Percentiles rank a stretch among this genome's conserved stretches.
Evolutionary conservation across 768 basidiomycete genomes (phyloP).

Genomic region (Phaeotremella skinneri): DNA sequence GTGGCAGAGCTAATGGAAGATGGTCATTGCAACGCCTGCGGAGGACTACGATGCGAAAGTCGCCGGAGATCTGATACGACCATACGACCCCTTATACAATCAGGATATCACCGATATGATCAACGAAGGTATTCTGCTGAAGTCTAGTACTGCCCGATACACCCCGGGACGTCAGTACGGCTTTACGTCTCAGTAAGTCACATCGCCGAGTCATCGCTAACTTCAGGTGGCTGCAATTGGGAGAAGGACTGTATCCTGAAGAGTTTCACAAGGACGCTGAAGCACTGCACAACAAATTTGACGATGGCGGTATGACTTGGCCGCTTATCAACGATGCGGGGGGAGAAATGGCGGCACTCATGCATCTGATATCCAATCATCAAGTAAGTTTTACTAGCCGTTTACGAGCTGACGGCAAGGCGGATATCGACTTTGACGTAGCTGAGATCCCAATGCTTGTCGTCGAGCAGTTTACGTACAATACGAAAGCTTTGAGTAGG

Average conservation of each 20-base stretch:
- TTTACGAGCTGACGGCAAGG: conserved; percentile 53
- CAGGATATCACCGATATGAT: conserved; percentile 63
- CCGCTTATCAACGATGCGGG: conserved; percentile 67
- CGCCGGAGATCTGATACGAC: conserved; percentile 62
- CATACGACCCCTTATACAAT: conserved; percentile 57
- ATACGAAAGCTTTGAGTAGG: conserved; percentile 35
- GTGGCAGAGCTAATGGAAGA: conserved; percentile 54
- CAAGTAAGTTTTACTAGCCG: conserved; percentile 56
- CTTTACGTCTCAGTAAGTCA: conserved; percentile 52
- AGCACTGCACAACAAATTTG: conserved; percentile 61
- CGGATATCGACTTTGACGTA: conserved; percentile 71
- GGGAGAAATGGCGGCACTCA: conserved; percentile 72
- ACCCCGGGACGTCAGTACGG: conserved; percentile 22
- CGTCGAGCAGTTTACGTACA: conserved; percentile 71
- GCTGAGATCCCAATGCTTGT: conserved; percentile 61
- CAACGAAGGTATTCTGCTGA: conserved; percentile 63
- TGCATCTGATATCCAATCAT: conserved; percentile 77
- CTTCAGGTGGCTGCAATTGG: conserved; percentile 59
- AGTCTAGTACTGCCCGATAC: neutral
- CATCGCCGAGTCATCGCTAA: conserved; percentile 54
- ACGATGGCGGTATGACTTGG: conserved; percentile 70
- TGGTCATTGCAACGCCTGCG: conserved; percentile 70
- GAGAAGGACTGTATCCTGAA: conserved; percentile 63
- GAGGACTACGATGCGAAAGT: conserved; percentile 66
- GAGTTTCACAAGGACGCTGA: conserved; percentile 72